Evolutionary conservation across 1,284 basidiomycete genomes (phyloP).

Genomic region (Cryptococcus sp.): DNA sequence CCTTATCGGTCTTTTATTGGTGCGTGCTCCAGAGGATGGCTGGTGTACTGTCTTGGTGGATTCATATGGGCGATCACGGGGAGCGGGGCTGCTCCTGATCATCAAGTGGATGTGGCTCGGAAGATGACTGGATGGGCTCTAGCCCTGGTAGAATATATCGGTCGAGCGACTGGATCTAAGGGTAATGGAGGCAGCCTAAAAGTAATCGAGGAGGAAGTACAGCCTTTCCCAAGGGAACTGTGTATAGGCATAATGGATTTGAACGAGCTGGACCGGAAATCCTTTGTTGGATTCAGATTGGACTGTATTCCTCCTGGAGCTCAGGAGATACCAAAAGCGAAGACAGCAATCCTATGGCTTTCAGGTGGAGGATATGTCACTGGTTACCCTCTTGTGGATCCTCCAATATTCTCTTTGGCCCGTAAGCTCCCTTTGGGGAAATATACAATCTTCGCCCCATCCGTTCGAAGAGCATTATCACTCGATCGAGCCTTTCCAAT

Average conservation of each 20-base stretch:
- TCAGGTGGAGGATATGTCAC: conserved; percentile 19
- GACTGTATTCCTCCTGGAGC: background rate
- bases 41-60: conserved; percentile 8
- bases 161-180: background rate
- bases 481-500: conserved; percentile 10
- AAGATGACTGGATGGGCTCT: background rate
- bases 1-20: background rate
- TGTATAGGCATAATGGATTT: background rate
- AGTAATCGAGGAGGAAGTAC: background rate
- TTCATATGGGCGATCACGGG: conserved; percentile 14
- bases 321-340: background rate
- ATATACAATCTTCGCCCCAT: conserved; percentile 7
- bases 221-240: background rate
- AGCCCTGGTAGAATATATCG: background rate
- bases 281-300: conserved; percentile 2
- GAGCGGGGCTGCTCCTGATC: conserved; percentile 11
- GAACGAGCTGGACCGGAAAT: background rate
- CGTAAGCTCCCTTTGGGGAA: background rate
- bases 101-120: background rate
- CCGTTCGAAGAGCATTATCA: conserved; percentile 9
- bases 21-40: background rate
- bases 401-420: conserved; percentile 13
- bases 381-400: conserved; percentile 12
- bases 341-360: conserved; percentile 7
- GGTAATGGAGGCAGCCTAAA: background rate